Percentiles rank a stretch among this genome's conserved stretches.
Evolutionary conservation across 75 land plant genomes (phyloP).

Genomic region (Selaginella moellendorffii): DNA sequence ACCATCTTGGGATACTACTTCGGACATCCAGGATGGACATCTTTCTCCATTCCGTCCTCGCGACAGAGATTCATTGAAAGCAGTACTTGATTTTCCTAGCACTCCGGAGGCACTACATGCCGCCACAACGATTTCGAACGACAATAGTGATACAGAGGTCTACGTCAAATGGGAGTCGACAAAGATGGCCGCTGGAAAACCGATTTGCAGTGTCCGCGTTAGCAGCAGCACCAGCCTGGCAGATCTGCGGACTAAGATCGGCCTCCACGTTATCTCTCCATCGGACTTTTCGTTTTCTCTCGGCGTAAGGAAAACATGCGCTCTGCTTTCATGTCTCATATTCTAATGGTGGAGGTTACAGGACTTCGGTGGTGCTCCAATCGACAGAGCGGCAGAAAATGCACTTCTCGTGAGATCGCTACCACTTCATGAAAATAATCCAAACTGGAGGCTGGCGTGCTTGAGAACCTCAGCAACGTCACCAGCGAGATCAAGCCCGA

Average conservation of each 20-base stretch:
- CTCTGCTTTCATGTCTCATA: neutral
- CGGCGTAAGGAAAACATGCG: conserved; percentile 37
- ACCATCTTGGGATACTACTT: too few species aligned
- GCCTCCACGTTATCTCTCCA: conserved; percentile 24
- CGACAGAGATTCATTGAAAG: too few species aligned
- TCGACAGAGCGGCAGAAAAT: conserved; percentile 44
- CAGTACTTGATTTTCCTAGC: too few species aligned
- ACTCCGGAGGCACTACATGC: too few species aligned
- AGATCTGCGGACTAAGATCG: conserved; percentile 49
- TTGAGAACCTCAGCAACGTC: too few species aligned
- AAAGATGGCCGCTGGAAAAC: conserved; percentile 43
- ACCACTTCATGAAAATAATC: conserved; percentile 38
- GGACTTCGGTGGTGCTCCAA: conserved; percentile 59
- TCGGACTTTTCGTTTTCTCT: conserved; percentile 44
- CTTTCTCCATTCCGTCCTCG: too few species aligned
- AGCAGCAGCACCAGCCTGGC: conserved; percentile 32
- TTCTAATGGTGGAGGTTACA: conserved; percentile 14
- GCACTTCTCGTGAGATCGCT: conserved; percentile 29
- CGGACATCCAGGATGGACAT: too few species aligned
- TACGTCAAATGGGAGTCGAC: conserved; percentile 83
- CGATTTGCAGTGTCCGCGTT: conserved; percentile 33
- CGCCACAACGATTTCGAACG: conserved; percentile 23
- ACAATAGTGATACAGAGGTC: conserved; percentile 33
- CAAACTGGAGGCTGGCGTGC: conserved; percentile 43
- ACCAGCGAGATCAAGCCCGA: too few species aligned